phyloP scores from a whole-genome alignment of 257 asterid genomes.

The Scutellaria barbata region DNA sequence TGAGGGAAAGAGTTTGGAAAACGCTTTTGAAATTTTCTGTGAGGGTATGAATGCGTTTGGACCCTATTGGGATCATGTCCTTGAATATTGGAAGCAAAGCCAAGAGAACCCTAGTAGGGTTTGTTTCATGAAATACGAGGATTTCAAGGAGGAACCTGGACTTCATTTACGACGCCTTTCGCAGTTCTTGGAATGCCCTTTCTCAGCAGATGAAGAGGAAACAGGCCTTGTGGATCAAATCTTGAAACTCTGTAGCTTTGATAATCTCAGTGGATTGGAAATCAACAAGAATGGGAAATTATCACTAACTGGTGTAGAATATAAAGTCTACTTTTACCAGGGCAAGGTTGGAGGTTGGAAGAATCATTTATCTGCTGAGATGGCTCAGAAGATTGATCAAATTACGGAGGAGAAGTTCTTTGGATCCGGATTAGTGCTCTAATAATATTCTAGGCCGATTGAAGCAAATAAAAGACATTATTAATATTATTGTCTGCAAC shows the following conservation, averaged over 20 bases:
- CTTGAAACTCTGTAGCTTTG: constrained; percentile 7
- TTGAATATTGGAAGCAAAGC: neutral
- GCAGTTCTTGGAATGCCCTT: neutral
- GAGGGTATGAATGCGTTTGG: neutral
- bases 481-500: too few species aligned
- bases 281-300: neutral
- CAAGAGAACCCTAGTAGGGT: neutral
- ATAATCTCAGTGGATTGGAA: neutral
- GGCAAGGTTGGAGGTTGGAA: too few species aligned
- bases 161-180: neutral
- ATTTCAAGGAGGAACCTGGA: neutral
- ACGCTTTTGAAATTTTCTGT: neutral
- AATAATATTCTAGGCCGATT: too few species aligned
- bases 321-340: too few species aligned
- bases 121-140: neutral
- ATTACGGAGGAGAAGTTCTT: too few species aligned
- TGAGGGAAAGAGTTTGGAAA: neutral
- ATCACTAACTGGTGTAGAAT: too few species aligned
- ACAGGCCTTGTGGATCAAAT: neutral
- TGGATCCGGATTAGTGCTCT: too few species aligned
- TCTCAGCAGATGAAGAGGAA: neutral
- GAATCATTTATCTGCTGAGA: too few species aligned
- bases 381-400: too few species aligned
- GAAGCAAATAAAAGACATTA: too few species aligned
- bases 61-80: neutral